Percentiles rank a stretch among this genome's conserved stretches.
phyloP scores from a whole-genome alignment of 176 grass and related monocot genomes.

The Oropetium thomaeum region DNA sequence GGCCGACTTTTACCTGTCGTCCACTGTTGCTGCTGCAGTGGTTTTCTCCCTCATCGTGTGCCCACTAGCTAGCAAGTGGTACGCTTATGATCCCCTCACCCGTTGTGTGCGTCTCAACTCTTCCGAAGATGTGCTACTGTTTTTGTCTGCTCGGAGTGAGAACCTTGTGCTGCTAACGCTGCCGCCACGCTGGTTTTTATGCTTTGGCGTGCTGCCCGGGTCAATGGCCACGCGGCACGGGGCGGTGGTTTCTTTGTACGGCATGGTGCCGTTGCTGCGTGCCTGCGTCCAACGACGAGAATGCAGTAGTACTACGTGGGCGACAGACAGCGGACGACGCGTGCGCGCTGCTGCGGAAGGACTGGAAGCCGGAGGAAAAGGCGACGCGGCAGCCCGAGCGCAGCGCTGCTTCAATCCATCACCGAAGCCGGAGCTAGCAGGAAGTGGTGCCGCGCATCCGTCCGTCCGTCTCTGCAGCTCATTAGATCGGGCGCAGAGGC shows the following conservation, averaged over 20 bases:
- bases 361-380: background rate
- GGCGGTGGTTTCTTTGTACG: too few species aligned
- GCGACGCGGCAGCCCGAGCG: background rate
- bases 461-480: background rate
- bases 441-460: background rate
- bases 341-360: background rate
- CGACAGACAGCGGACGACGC: background rate
- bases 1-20: constrained; percentile 23
- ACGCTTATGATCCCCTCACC: constrained; percentile 6
- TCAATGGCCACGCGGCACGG: too few species aligned
- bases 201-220: background rate
- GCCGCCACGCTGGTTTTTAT: background rate
- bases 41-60: constrained; percentile 7
- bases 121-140: background rate
- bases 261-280: background rate
- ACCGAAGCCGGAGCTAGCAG: background rate
- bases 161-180: background rate
- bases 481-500: background rate
- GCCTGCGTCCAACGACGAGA: background rate
- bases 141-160: background rate
- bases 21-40: constrained; percentile 32
- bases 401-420: background rate
- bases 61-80: constrained; percentile 1
- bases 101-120: background rate
- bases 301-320: too few species aligned